These are phyloP conservation scores for Thalassia testudinum DNA, from an alignment of 116 monocot genomes.

Conservation along the genomic window DNA sequence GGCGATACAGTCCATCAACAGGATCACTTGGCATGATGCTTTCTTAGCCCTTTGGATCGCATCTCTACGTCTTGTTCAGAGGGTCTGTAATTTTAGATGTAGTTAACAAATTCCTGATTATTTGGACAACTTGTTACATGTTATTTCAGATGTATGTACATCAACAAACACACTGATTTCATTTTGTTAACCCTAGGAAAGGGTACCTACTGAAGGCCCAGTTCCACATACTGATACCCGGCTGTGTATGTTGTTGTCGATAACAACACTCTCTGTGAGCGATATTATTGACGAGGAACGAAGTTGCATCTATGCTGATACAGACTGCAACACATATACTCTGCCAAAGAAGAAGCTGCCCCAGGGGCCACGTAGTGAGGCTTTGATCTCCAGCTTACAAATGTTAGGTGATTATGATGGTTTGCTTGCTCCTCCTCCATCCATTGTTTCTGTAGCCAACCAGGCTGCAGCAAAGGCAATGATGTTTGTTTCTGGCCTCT, in stretches of 20 bases:
- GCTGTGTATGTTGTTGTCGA: conserved; percentile 67
- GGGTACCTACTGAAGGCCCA: conserved; percentile 92
- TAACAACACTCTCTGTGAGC: conserved; percentile 68
- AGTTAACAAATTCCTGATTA: too few species aligned
- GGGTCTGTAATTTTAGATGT: conserved; percentile 26
- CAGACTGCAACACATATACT: not conserved
- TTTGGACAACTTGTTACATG: too few species aligned
- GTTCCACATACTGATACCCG: conserved; percentile 84
- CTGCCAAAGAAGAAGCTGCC: conserved; percentile 24
- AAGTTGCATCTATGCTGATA: not conserved
- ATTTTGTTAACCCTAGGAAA: conserved; percentile 32
- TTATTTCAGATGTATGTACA: not conserved
- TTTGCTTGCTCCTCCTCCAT: conserved; percentile 64
- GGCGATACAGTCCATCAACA: conserved; percentile 70
- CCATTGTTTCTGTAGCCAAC: conserved; percentile 54
- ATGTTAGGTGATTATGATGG: conserved; percentile 45
- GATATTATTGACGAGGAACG: conserved; percentile 65
- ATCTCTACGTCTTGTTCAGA: conserved; percentile 92
- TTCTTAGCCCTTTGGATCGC: conserved; percentile 95
- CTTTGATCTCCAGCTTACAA: conserved; percentile 69
- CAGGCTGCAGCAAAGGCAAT: conserved; percentile 80
- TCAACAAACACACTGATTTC: not conserved
- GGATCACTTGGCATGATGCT: conserved; percentile 80
- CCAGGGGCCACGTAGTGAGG: conserved; percentile 28
- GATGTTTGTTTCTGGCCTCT: conserved; percentile 49